These are phyloP conservation scores for Fusarium begoniae DNA, from an alignment of 2,329 filamentous ascomycete genomes.

Conservation along the genomic window DNA sequence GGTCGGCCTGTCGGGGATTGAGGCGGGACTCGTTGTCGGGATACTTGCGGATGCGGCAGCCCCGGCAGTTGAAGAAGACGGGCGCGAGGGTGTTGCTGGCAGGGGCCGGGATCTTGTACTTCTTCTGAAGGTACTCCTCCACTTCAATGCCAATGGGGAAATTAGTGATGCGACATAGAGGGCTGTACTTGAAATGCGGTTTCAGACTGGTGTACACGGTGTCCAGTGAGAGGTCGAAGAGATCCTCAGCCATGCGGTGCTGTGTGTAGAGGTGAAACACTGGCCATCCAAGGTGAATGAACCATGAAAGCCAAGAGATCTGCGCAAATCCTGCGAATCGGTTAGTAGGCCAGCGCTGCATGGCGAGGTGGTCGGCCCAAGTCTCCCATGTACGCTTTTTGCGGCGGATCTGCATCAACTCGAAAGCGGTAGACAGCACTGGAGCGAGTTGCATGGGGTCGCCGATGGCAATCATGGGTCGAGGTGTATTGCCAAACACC, in stretches of 20 bases:
- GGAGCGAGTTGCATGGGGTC: conserved; percentile 3
- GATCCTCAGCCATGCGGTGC: neutral
- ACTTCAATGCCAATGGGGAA: neutral
- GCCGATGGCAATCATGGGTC: neutral
- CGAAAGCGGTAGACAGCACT: neutral
- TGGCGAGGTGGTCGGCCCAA: rapidly evolving
- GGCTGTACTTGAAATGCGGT: neutral
- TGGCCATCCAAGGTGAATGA: neutral
- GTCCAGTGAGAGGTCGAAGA: neutral
- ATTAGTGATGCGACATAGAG: neutral
- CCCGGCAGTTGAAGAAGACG: neutral
- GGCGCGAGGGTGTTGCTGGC: rapidly evolving
- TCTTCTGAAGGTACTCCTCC: neutral
- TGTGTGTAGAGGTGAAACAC: neutral
- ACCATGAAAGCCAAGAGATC: neutral
- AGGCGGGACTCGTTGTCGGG: neutral
- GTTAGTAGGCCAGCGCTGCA: neutral
- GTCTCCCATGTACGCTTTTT: neutral
- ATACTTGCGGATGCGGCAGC: neutral
- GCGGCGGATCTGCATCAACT: neutral
- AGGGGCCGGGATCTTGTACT: neutral
- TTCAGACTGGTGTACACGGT: neutral
- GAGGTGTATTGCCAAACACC: neutral
- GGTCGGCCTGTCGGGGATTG: neutral
- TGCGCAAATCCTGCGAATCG: neutral